A percentile compares a stretch with the other conserved stretches of the same genome.
These are phyloP conservation scores for Phytopythium aichiense DNA, from an alignment of 352 stramenopile genomes.

Conservation along the genomic window DNA sequence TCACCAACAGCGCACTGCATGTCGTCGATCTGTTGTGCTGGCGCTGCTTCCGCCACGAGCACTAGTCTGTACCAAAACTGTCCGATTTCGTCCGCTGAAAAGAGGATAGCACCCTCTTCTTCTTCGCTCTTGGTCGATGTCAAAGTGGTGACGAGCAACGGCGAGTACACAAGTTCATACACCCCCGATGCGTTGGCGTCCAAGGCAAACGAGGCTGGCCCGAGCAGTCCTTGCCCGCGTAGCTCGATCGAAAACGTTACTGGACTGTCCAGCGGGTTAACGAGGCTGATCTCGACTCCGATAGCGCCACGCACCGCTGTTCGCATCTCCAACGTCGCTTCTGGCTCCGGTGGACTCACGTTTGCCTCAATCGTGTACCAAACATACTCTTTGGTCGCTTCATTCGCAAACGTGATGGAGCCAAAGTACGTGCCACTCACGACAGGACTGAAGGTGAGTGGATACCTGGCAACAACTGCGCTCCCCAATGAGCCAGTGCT, in stretches of 20 bases:
- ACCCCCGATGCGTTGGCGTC: conserved; percentile 58
- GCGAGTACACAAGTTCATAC: conserved; percentile 92
- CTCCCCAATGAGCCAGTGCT: conserved; percentile 7
- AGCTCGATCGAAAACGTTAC: conserved; percentile 87
- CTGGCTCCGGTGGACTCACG: conserved; percentile 63
- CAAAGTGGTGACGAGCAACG: conserved; percentile 52
- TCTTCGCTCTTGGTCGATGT: neutral
- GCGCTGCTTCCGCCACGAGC: conserved; percentile 57
- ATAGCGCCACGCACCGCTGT: conserved; percentile 79
- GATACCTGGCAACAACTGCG: conserved; percentile 44
- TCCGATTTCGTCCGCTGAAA: conserved; percentile 87
- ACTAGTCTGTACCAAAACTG: conserved; percentile 93
- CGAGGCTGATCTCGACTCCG: conserved; percentile 87
- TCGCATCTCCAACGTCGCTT: conserved; percentile 82
- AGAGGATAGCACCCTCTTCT: conserved; percentile 82
- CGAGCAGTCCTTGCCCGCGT: conserved; percentile 83
- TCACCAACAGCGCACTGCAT: conserved; percentile 87
- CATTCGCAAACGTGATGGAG: conserved; percentile 90
- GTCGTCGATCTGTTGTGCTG: conserved; percentile 46
- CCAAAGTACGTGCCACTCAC: conserved; percentile 91
- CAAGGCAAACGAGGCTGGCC: conserved; percentile 68
- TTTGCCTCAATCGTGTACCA: conserved; percentile 94
- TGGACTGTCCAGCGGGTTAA: conserved; percentile 83
- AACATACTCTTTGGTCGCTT: conserved; percentile 67
- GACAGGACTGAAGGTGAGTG: conserved; percentile 82